Base-by-base conservation (phyloP, 2,329 filamentous ascomycete genomes). In the Cadophora gregata region DNA sequence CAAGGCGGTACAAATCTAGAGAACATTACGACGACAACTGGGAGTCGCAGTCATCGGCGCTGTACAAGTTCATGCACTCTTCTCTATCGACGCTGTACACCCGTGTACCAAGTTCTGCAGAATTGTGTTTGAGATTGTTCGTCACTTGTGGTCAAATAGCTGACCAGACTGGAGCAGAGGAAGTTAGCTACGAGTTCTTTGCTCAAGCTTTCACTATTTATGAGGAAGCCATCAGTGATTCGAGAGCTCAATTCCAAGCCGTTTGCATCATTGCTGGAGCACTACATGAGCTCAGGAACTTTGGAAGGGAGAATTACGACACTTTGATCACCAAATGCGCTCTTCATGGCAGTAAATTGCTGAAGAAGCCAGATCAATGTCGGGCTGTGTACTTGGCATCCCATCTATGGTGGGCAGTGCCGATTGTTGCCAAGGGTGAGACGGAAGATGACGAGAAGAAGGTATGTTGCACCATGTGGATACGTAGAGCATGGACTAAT, bases 181-280 rank as follows among this genome's bases (percentile, higher is more conserved):
- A 99, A 80, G 93, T 97, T 50, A 92, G 93, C 12, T 99, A 99
- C 78, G 96, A 99, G 77, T 99, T 96, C 82, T 98, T 97, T 74
- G 96, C 96, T 0, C 96, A 99, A 79, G 95, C 96, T 0, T 99
- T 99, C 75, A 98, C 95, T 0, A 93, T 98, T 9, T 99, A 99
- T 77, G 96, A 99, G 77, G 96, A 99, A 79, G 91, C 93, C 0
- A 92, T 99, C 70, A 96, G 93, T 69, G 96, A 99, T 78, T 97
- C 93, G 19, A 90, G 96, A 78, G 95, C 94, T 16, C 96, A 99
- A 78, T 99, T 98, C 83, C 96, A 99, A 81, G 95, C 96, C 0
- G 96, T 99, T 0, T 97, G 94, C 73, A 90, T 97, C 47, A 93
- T 99, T 75, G 93, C 95, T 2, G 93, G 91, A 65, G 93, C 92